Evolutionary conservation across 2,329 filamentous ascomycete genomes (phyloP), one percentile per base, ranked within the genome.

Genomic region (Pseudogymnoascus sp.): DNA sequence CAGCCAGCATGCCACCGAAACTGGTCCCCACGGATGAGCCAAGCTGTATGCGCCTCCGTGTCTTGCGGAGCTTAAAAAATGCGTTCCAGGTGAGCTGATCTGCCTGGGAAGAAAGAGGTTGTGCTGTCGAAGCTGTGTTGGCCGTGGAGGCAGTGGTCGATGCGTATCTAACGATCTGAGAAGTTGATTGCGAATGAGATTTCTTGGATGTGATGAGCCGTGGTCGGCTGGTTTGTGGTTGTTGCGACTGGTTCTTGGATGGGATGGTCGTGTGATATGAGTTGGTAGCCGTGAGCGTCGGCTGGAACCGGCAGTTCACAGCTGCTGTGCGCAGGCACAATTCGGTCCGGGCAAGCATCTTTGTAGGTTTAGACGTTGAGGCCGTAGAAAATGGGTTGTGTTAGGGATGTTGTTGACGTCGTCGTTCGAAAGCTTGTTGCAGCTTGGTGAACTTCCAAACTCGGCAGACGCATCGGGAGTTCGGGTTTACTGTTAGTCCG

Each of bases 61-160:
- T 89, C 70, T 91, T 89, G 71, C 93, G 91, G 64, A 97, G 87
- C 73, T 86, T 85, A 81, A 97, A 96, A 80, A 96, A 97, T 60
- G 85, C 86, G 78, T 97, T 88, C 93, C 93, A 97, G 77, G 91
- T 84, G 42, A 92, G 65, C 59, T 65, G 61, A 25, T 68, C 66
- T 2, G 62, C 58, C 25, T 29, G 33, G 39, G 31, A 31, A n/a
- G 41, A 3, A 7, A 61, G 10, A 10, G 65, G 36, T 29, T 60
- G 29, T 29, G 36, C 41, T 31, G 36, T 60, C 61, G 60, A 60
- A 35, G 61, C 33, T 51, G 66, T 42, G 35, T 51, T 60, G 8
- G 29, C 35, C 42, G 62, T 36, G 2, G 64, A 58, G 12, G 65
- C 31, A 51, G 55, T 61, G 10, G 64, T 27, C 17, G 63, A 38